Evolutionary conservation across 495 filamentous ascomycete species (phyloP).

Genomic region (Daldinia concentrica): DNA sequence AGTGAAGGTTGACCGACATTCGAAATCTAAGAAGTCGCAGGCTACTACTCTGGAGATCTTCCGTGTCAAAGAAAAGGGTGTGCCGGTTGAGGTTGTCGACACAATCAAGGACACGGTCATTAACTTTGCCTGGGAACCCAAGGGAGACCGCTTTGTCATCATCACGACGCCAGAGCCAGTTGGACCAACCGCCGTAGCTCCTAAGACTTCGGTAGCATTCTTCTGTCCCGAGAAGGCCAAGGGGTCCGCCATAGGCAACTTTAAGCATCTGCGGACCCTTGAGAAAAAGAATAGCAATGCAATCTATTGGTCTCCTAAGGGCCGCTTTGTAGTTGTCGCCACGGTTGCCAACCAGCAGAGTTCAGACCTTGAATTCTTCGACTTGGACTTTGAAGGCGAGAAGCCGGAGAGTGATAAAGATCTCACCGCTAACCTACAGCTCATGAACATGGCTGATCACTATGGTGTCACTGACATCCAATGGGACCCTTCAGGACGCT

Average conservation of each 20-base stretch:
- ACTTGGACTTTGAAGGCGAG: constrained; percentile 97
- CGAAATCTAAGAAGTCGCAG: constrained; percentile 97
- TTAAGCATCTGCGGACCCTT: constrained; percentile 89
- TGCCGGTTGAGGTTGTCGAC: constrained; percentile 97
- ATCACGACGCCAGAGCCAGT: constrained; percentile 92
- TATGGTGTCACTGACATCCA: constrained; percentile 98
- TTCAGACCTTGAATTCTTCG: constrained; percentile 97
- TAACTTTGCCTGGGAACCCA: constrained; percentile 99
- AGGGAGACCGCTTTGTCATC: constrained; percentile 94
- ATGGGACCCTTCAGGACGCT: constrained; percentile 96
- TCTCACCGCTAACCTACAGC: constrained; percentile 88
- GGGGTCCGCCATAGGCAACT: constrained; percentile 80
- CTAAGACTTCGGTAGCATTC: constrained; percentile 94
- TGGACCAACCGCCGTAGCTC: constrained; percentile 78
- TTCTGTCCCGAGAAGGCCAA: constrained; percentile 95
- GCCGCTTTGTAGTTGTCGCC: constrained; percentile 91
- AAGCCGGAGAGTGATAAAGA: constrained; percentile 93
- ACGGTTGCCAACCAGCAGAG: constrained; percentile 90
- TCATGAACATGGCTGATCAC: constrained; percentile 92
- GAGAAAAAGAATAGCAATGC: constrained; percentile 99
- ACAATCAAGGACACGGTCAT: constrained; percentile 97
- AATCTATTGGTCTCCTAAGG: constrained; percentile 99
- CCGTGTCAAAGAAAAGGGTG: constrained; percentile 93
- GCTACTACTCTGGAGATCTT: constrained; percentile 98
- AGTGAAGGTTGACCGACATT: constrained; percentile 98